Evolutionary conservation across 306 rosid species (phyloP).

Genomic region (Rubus idaeus): DNA sequence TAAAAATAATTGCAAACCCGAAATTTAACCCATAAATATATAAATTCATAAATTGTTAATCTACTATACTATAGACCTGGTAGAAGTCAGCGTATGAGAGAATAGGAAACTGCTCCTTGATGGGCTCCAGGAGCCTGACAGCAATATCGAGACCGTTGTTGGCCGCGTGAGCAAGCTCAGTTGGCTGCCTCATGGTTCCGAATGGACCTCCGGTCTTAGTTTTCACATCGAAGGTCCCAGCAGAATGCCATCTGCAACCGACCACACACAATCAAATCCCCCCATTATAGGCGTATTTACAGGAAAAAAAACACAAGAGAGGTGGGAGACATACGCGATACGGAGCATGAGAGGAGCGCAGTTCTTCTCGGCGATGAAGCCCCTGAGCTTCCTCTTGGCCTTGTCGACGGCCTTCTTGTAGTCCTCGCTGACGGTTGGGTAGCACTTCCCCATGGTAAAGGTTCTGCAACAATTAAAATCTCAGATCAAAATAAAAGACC

Average conservation of each 20-base stretch:
- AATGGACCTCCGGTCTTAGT: conserved; percentile 91
- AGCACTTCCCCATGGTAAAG: conserved; percentile 65
- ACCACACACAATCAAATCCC: background rate
- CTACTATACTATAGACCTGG: conserved; percentile 61
- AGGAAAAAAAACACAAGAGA: background rate
- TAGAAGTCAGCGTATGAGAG: conserved; percentile 80
- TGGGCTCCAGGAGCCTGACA: conserved; percentile 84
- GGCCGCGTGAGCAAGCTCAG: conserved; percentile 76
- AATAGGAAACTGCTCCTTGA: conserved; percentile 73
- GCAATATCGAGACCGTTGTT: conserved; percentile 92
- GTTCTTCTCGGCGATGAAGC: conserved; percentile 84
- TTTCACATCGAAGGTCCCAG: conserved; percentile 73
- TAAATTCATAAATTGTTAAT: background rate
- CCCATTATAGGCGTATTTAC: background rate
- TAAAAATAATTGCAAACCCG: background rate
- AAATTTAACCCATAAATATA: background rate
- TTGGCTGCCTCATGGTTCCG: conserved; percentile 65
- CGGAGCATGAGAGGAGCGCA: conserved; percentile 94
- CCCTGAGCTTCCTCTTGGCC: conserved; percentile 91
- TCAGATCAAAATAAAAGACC: background rate
- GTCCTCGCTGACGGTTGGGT: conserved; percentile 80
- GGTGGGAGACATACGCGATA: conserved; percentile 54
- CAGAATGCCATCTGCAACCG: conserved; percentile 86
- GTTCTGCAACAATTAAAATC: background rate
- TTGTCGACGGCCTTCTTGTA: conserved; percentile 75